Percentiles rank a stretch among this genome's conserved stretches.
Conservation (phyloP, 2,329 filamentous ascomycete species). For the Colletotrichum cordylinicola region DNA sequence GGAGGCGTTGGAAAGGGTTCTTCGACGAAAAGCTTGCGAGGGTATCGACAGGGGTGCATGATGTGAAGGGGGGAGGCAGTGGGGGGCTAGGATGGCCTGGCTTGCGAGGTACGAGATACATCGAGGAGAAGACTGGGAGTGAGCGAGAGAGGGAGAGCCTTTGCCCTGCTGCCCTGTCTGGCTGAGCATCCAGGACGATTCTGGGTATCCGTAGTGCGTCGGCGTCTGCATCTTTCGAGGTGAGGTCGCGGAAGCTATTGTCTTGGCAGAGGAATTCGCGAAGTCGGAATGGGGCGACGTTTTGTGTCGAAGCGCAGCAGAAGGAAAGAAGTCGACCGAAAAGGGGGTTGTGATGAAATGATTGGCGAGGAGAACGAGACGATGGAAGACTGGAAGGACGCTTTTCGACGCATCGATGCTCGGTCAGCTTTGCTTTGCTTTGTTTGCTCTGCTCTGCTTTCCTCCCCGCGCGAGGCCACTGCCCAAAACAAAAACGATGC, state of each 20-base stretch:
- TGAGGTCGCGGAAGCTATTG: slow-evolving; percentile 12
- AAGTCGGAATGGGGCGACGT: slow-evolving; percentile 8
- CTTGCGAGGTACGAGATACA: not conserved
- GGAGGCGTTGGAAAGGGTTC: slow-evolving; percentile 6
- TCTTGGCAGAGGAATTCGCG: slow-evolving; percentile 10
- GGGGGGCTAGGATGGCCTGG: not conserved
- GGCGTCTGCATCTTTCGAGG: slow-evolving; percentile 5
- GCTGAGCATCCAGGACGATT: not conserved
- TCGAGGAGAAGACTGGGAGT: not conserved
- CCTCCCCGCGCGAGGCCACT: not conserved
- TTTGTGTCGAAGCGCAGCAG: slow-evolving; percentile 10
- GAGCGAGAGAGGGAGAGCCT: not conserved
- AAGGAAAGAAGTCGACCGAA: not conserved
- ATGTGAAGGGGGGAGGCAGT: not conserved
- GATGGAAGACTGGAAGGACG: not conserved
- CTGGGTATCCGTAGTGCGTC: not conserved
- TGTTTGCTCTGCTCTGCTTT: not conserved
- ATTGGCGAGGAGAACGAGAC: slow-evolving; percentile 7
- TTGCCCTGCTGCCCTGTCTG: not conserved
- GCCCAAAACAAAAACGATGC: not conserved
- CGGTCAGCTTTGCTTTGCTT: not conserved
- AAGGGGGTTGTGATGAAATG: not conserved
- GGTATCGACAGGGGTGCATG: not conserved
- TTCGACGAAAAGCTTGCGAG: slow-evolving; percentile 1
- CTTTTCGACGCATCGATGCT: not conserved